phyloP scores from a whole-genome alignment of 2,329 filamentous ascomycete species.

The Exophiala xenobiotica region DNA sequence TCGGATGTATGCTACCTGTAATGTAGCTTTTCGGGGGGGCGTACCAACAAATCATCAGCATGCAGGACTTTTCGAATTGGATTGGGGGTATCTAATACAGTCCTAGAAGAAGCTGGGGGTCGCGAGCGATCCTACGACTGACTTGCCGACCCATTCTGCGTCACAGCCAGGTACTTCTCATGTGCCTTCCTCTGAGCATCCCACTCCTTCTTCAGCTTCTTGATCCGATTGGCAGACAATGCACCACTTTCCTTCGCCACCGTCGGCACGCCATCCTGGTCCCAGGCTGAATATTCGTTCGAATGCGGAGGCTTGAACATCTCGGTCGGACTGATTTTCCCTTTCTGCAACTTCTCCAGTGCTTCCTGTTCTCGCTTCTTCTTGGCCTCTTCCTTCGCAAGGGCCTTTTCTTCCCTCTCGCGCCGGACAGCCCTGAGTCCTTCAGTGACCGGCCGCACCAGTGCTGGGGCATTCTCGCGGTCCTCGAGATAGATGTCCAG shows the following conservation, averaged over 20 bases:
- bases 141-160: constrained; percentile 15
- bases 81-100: constrained; percentile 10
- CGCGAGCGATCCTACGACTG: background rate
- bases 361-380: constrained; percentile 59
- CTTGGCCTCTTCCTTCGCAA: constrained; percentile 53
- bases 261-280: constrained; percentile 75
- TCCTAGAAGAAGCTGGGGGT: no score
- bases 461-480: constrained; percentile 64
- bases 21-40: background rate
- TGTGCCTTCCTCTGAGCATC: constrained; percentile 84
- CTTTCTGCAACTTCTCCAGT: constrained; percentile 53
- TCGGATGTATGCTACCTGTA: background rate
- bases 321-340: constrained; percentile 56
- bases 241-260: constrained; percentile 76
- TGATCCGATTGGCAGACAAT: constrained; percentile 73
- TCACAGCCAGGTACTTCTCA: constrained; percentile 56
- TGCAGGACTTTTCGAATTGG: background rate
- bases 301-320: constrained; percentile 56
- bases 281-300: constrained; percentile 72
- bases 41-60: no score
- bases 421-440: constrained; percentile 56
- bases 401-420: constrained; percentile 52
- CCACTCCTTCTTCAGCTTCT: constrained; percentile 88
- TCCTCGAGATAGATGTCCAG: constrained; percentile 88
- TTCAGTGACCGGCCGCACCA: constrained; percentile 67